phyloP scores from a whole-genome alignment of 345 rosid species.

The Anacardium occidentale region DNA sequence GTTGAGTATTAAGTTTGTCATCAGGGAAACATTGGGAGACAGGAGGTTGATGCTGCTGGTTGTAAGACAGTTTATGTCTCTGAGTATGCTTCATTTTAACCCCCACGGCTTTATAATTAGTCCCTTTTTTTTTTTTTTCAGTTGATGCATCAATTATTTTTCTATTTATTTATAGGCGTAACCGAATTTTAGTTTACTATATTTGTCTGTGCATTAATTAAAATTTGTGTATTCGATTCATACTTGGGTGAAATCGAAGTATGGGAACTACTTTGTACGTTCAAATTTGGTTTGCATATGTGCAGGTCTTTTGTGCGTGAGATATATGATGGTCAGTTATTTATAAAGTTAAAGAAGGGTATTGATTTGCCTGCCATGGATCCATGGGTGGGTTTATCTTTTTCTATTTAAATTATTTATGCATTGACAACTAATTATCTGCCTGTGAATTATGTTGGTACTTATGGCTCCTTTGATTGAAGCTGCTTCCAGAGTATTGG shows the following conservation, averaged over 20 bases:
- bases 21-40: slow-evolving; percentile 67
- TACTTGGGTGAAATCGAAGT: background rate
- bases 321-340: slow-evolving; percentile 79
- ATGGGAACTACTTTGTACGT: background rate
- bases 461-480: background rate
- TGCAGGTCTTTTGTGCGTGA: slow-evolving; percentile 80
- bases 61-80: slow-evolving; percentile 79
- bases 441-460: background rate
- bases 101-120: slow-evolving; percentile 2
- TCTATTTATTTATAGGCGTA: background rate
- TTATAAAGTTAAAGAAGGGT: slow-evolving; percentile 74
- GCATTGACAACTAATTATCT: background rate
- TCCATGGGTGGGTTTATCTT: slow-evolving; percentile 67
- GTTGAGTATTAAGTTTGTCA: background rate
- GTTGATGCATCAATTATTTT: background rate
- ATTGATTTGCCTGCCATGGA: slow-evolving; percentile 85
- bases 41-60: slow-evolving; percentile 76
- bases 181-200: background rate
- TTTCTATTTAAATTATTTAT: background rate
- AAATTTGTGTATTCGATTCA: background rate
- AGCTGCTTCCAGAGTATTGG: background rate
- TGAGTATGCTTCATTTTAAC: slow-evolving; percentile 53
- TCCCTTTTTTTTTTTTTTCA: background rate
- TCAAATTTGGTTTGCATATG: slow-evolving; percentile 6
- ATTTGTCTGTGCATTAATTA: background rate